Evolutionary conservation across 352 stramenopile genomes (phyloP).

Genomic region (Globisporangium nunn): DNA sequence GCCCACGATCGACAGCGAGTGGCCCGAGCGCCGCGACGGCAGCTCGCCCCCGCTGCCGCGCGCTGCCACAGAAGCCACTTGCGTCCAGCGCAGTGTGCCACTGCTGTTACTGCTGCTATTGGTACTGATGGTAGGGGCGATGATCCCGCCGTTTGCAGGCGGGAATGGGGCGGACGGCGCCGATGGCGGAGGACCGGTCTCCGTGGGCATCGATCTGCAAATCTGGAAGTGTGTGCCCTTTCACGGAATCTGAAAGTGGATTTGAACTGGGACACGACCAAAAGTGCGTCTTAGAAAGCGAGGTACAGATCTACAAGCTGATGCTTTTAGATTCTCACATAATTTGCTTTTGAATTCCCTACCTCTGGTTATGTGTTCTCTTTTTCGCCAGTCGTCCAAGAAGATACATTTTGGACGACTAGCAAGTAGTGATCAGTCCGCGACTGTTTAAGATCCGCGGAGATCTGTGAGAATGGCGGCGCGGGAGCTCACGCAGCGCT

Average conservation of each 20-base stretch:
- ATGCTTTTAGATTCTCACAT: no score
- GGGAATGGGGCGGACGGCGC: not conserved
- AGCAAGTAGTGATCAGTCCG: no score
- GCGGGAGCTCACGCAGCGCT: slow-evolving; percentile 49
- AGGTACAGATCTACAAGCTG: no score
- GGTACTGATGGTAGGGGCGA: slow-evolving; percentile 2
- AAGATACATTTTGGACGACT: no score
- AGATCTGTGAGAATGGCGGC: slow-evolving; percentile 39
- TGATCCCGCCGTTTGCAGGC: not conserved
- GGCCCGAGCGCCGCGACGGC: slow-evolving; percentile 88
- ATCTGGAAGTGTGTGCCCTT: no score
- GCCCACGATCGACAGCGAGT: slow-evolving; percentile 90
- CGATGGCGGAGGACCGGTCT: not conserved
- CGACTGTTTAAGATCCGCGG: slow-evolving; percentile 41
- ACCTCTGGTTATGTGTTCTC: no score
- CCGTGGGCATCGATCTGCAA: not conserved
- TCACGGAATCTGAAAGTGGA: no score
- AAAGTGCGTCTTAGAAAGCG: no score
- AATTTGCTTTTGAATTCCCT: no score
- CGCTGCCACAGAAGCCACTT: slow-evolving; percentile 33
- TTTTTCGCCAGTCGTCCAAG: not conserved
- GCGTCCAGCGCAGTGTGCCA: slow-evolving; percentile 45
- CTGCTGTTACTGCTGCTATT: not conserved
- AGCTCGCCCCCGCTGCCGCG: slow-evolving; percentile 75
- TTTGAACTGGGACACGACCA: no score